Base-by-base conservation (phyloP, 2,329 filamentous ascomycete species). In the Verticillium klebahnii region DNA sequence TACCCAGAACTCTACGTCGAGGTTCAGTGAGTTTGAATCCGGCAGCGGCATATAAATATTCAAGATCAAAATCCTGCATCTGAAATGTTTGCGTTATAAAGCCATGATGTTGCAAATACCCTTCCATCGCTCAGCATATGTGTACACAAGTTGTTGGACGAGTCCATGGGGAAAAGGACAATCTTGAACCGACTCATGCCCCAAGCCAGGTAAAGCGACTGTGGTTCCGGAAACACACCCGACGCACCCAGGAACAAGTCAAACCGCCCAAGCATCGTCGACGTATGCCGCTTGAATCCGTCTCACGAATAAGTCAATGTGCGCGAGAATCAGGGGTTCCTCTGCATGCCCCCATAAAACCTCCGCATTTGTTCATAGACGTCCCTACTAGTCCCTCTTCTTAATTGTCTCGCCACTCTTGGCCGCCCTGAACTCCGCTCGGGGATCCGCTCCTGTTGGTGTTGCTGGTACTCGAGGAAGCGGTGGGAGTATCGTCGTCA, bases 401-500 rank as follows among this genome's bases (percentile, higher is more conserved):
- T 62, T 63, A 66, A 56, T 55, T 65, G 57, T 78, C 76, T 29
- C 74, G 70, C 80, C 80, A 83, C 63, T 81, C 80, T 60, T 81
- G 76, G 14, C 79, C 80, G n/a, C 71, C 75, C 36, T 75, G 72
- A n/a, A 82, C 71, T 3, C 76, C 79, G 55, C 70, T 75, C 6
- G 77, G 74, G 39, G 72, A 67, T 12, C 68, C 73, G 17, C 60
- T 67, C 29, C 65, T 62, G 14, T 58, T 57, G n/a, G 64, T 65
- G 63, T 60, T 65, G 15, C 62, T 58, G 12, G 61, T 60, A 5
- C 59, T 50, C 19, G 45, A 50, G n/a, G 45, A 50, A 25, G 45
- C 62, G n/a, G 62, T 63, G 73, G 64, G 79, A 19, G 72, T 80
- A 1, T 83, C 82, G 5, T 84, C 81, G 17, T 85, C 83, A 8